These are phyloP conservation scores for Colletotrichum zoysiae DNA, from an alignment of 2,329 filamentous ascomycete species.

Conservation along the genomic window DNA sequence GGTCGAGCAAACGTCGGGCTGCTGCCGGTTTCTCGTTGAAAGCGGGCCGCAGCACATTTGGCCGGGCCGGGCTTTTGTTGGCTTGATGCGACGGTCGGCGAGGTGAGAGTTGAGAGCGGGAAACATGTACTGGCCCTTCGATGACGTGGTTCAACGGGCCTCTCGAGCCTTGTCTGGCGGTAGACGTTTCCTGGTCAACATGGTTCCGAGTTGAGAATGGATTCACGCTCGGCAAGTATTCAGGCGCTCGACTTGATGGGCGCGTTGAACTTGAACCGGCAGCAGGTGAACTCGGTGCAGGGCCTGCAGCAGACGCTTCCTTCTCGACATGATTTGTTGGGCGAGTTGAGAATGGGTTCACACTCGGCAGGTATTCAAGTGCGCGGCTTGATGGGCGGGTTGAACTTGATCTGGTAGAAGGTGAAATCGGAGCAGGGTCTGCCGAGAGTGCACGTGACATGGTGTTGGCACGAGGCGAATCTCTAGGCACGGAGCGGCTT, in stretches of 20 bases:
- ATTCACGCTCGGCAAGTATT: neutral
- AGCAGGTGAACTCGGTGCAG: neutral
- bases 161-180: neutral
- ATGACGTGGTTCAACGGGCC: neutral
- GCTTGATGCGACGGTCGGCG: neutral
- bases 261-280: constrained; percentile 3
- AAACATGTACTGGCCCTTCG: neutral
- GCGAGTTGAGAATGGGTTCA: neutral
- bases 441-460: neutral
- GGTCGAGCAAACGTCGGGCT: neutral
- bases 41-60: neutral
- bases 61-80: neutral
- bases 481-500: neutral
- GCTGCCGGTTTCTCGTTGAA: neutral
- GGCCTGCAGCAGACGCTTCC: neutral
- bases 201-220: neutral
- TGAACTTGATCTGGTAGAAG: constrained; percentile 3
- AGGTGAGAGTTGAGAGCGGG: neutral
- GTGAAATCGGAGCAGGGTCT: neutral
- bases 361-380: neutral
- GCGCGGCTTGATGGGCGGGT: neutral
- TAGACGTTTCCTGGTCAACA: neutral
- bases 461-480: neutral
- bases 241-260: neutral
- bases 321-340: neutral